These are phyloP conservation scores for Dendrocalamus sinicus DNA, from an alignment of 176 grass and related monocot genomes.

Conservation along the genomic window DNA sequence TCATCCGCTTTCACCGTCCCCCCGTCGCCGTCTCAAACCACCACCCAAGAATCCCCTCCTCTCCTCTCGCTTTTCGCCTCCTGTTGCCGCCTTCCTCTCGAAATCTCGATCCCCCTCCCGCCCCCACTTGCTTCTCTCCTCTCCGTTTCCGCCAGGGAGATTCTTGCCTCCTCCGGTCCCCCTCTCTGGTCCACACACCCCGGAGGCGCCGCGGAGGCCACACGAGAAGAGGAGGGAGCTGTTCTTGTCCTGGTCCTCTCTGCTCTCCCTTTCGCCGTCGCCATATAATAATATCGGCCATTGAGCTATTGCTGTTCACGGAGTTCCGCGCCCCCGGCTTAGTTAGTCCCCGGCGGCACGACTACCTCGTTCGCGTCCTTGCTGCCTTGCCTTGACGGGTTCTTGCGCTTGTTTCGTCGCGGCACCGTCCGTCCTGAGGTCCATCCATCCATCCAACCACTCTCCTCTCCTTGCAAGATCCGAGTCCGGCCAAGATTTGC, in stretches of 20 bases:
- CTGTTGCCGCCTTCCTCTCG: too few relatives aligned
- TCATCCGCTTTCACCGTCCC: too few relatives aligned
- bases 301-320: not conserved
- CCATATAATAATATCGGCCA: not conserved
- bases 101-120: not conserved
- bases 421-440: not conserved
- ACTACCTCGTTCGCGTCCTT: not conserved
- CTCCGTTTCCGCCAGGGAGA: constrained; percentile 25
- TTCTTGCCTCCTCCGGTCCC: not conserved
- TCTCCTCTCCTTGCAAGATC: constrained; percentile 16
- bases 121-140: constrained; percentile 11
- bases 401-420: not conserved
- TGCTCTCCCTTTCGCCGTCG: constrained; percentile 23
- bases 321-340: not conserved
- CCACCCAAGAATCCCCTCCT: not conserved
- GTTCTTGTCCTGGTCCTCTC: not conserved
- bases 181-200: constrained; percentile 9
- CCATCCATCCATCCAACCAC: not conserved
- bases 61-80: not conserved
- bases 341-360: constrained; percentile 31
- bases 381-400: not conserved
- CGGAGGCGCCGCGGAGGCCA: constrained; percentile 33
- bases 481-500: not conserved
- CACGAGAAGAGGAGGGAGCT: constrained; percentile 4
- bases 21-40: too few relatives aligned